Percentiles rank a stretch among this genome's conserved stretches.
phyloP scores from a whole-genome alignment of 2,329 filamentous ascomycete genomes.

The Curvularia sp. region DNA sequence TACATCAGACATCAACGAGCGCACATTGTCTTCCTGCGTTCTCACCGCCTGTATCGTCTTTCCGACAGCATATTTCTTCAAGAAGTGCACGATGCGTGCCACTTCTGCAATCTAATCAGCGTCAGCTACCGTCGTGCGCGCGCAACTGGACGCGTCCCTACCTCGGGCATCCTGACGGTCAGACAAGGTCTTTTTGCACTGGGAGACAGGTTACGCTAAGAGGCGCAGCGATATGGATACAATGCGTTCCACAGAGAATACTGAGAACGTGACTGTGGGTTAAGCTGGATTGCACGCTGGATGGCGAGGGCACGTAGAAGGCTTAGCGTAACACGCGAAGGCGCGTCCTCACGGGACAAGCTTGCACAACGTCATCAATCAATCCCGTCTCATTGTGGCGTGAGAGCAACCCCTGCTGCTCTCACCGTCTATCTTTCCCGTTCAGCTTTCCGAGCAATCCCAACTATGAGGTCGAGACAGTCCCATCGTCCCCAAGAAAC shows the following conservation, averaged over 20 bases:
- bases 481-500: background rate
- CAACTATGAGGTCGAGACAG: background rate
- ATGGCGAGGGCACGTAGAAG: slow-evolving; percentile 9
- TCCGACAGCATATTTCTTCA: slow-evolving; percentile 82
- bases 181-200: background rate
- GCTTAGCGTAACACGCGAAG: slow-evolving; percentile 29
- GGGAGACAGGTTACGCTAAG: background rate
- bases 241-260: slow-evolving; percentile 3
- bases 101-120: slow-evolving; percentile 63
- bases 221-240: background rate
- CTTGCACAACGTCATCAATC: slow-evolving; percentile 32
- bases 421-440: background rate
- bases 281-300: slow-evolving; percentile 2
- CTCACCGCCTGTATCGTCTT: slow-evolving; percentile 75
- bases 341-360: slow-evolving; percentile 42
- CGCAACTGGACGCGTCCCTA: slow-evolving; percentile 21
- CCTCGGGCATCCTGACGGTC: slow-evolving; percentile 48
- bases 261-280: slow-evolving; percentile 5
- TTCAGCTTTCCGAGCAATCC: background rate
- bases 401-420: background rate
- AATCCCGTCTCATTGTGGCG: background rate
- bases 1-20: background rate
- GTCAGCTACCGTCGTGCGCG: slow-evolving; percentile 17
- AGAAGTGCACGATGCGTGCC: slow-evolving; percentile 83
- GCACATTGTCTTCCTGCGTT: slow-evolving; percentile 73